Percentiles rank a stretch among this genome's conserved stretches.
phyloP scores from a whole-genome alignment of 2,329 filamentous ascomycete genomes.

The Didymella pomorum region DNA sequence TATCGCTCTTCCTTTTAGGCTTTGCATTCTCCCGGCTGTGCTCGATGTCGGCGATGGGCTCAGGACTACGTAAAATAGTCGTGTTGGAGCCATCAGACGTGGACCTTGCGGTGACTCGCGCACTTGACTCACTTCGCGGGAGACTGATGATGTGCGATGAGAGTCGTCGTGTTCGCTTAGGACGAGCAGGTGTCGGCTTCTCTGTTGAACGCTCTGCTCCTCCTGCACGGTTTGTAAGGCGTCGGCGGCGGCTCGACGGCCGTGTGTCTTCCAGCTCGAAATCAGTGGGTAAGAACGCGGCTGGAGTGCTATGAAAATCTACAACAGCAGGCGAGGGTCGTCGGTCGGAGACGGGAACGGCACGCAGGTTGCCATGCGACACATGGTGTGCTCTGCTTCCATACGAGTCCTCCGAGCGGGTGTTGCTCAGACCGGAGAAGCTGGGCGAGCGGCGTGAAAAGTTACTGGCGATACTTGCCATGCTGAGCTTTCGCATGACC shows the following conservation, averaged over 20 bases:
- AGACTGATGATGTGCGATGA: slow-evolving; percentile 44
- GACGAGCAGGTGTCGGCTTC: slow-evolving; percentile 30
- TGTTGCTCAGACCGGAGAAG: slow-evolving; percentile 54
- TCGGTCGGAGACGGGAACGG: slow-evolving; percentile 36
- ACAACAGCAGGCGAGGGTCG: slow-evolving; percentile 47
- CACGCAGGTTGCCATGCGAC: slow-evolving; percentile 37
- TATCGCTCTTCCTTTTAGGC: slow-evolving; percentile 25
- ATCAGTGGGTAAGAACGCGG: slow-evolving; percentile 58
- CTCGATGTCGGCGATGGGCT: slow-evolving; percentile 16
- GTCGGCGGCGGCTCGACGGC: slow-evolving; percentile 36
- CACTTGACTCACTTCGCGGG: slow-evolving; percentile 37
- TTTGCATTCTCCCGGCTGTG: slow-evolving; percentile 28
- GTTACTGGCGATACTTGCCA: slow-evolving; percentile 78
- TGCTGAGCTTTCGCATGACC: slow-evolving; percentile 87
- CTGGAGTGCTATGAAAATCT: slow-evolving; percentile 58
- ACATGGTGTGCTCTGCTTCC: slow-evolving; percentile 39
- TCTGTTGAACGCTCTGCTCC: slow-evolving; percentile 35
- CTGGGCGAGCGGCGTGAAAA: slow-evolving; percentile 77
- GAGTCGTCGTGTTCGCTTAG: slow-evolving; percentile 42
- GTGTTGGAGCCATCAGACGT: slow-evolving; percentile 32
- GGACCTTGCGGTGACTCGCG: slow-evolving; percentile 26
- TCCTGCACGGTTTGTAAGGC: slow-evolving; percentile 38
- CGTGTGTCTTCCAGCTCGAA: slow-evolving; percentile 53
- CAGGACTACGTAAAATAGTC: slow-evolving; percentile 28
- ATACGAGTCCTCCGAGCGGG: slow-evolving; percentile 47